Evolutionary conservation across 257 asterid species (phyloP), one percentile per base, ranked within the genome.

Genomic region (Datura wrightii): DNA sequence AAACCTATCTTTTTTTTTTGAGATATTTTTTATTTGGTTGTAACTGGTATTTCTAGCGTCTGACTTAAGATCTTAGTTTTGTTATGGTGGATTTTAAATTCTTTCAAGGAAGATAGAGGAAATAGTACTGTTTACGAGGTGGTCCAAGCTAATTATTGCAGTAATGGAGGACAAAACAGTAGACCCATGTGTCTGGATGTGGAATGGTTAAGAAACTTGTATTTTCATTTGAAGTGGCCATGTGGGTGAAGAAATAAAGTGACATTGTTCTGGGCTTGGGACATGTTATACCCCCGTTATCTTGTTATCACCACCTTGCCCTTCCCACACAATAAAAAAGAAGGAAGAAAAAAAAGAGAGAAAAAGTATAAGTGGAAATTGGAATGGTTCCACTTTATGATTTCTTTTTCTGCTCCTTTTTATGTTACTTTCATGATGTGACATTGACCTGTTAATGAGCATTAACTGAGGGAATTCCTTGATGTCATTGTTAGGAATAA

Each of bases 391-490:
- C 85, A 84, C 91, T 90, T 87, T 87, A 85, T 87, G 81, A 79
- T 84, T 89, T 72, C 62, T 62, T 85, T 89, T 86, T 55, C 84
- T 52, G 44, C 85, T 84, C 82, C 55, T 84, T 89, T 86, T 81
- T 83, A 63, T 85, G 90, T 89, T 86, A 87, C 89, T 88, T 88
- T 89, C 89, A 54, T 85, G 90, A 88, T 90, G 89, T 79, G 92
- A 91, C 89, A 37, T 83, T 87, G 86, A 89, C 89, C 88, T 87
- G 66, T 87, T 87, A 63, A 72, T 84, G 85, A 87, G 83, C 89
- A 87, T 85, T 84, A 87, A 89, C 16, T 82, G 5, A 9, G 79
- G 87, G 44, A 76, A 54, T 82, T 85, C 85, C 67, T 85, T 55
- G 87, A 89, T 90, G 85, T 70, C 86, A 89, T 85, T 74, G 66